Base-by-base conservation (phyloP, 352 stramenopile genomes). In the Bremia lactucae region DNA sequence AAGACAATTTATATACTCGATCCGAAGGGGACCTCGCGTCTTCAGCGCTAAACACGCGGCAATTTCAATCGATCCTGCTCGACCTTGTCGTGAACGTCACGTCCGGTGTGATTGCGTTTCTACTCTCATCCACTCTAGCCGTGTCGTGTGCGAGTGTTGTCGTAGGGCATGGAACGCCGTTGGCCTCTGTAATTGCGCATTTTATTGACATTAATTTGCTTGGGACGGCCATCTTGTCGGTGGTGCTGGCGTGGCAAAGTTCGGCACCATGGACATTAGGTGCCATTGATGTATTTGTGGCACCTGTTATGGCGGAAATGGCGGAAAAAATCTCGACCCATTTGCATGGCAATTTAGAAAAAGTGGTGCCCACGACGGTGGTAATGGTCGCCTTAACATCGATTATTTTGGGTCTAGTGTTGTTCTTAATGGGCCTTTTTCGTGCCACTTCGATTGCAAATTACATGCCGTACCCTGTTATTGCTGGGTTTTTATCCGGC, bases 201-300 rank as follows among this genome's bases (percentile, higher is more conserved):
- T 85, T 85, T 22, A 90, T 90, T 33, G 78, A 90, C 62, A 87
- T 87, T 59, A 86, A 90, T 47, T 56, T 90, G 31, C 41, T 90
- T 6, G 75, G 78, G 6, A 87, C 78, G 0, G 74, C 73, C 0
- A 38, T 86, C 16, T 52, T 90, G 16, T 84, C 57, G n/a, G 50
- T 84, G 22, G 62, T 85, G 19, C 54, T 90, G 24, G 72, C 73
- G 0, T 90, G 77, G 77, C 61, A 84, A 50, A 90, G 77, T 38
- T 48, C 55, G 4, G 77, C 75, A 3, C 77, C 77, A 6, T 90
- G 71, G 71, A 86, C 77, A 1, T 62, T 90, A 14, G 77, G 73
- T 0, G 55, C 77, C 0, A 87, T 90, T 31, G 77, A 90, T 42
- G 77, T 87, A 1, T 89, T 86, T 37, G 72, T 90, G 11, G 74